A percentile compares a stretch with the other conserved stretches of the same genome.
Evolutionary conservation across 2,329 filamentous ascomycete species (phyloP).

Genomic region (Verticillium nonalfalfae): DNA sequence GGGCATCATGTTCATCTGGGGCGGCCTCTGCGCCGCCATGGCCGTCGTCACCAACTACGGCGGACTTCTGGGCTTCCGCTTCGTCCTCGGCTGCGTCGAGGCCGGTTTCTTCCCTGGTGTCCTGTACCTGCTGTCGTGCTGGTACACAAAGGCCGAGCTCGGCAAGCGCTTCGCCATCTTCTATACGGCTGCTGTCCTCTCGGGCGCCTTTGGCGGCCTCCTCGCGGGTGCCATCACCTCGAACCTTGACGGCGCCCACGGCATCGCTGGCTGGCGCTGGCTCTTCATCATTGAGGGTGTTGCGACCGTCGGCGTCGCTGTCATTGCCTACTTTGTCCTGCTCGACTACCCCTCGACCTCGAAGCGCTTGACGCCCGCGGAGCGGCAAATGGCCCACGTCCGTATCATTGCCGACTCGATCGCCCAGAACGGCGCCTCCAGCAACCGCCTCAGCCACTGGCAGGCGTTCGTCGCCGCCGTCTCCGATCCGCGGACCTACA

Average conservation of each 20-base stretch:
- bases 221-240: slow-evolving; percentile 42
- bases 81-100: slow-evolving; percentile 39
- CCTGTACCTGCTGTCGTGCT: slow-evolving; percentile 38
- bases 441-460: slow-evolving; percentile 32
- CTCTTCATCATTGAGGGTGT: slow-evolving; percentile 29
- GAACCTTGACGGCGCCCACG: slow-evolving; percentile 22
- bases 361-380: slow-evolving; percentile 48
- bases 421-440: slow-evolving; percentile 31
- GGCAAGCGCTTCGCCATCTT: slow-evolving; percentile 39
- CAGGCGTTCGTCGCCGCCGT: slow-evolving; percentile 26
- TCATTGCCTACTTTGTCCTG: slow-evolving; percentile 28
- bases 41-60: slow-evolving; percentile 35
- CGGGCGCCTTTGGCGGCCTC: slow-evolving; percentile 44
- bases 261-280: slow-evolving; percentile 19
- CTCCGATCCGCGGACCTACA: slow-evolving; percentile 41
- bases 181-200: slow-evolving; percentile 38
- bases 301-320: slow-evolving; percentile 29
- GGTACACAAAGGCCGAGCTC: slow-evolving; percentile 36
- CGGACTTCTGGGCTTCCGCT: slow-evolving; percentile 37
- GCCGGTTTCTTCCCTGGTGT: slow-evolving; percentile 44
- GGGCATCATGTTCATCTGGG: slow-evolving; percentile 35
- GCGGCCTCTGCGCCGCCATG: slow-evolving; percentile 34
- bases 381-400: slow-evolving; percentile 50
- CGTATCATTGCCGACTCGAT: slow-evolving; percentile 38
- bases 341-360: slow-evolving; percentile 63